Evolutionary conservation across 768 basidiomycete genomes (phyloP).

Genomic region (Rhodotorula taiwanensis): DNA sequence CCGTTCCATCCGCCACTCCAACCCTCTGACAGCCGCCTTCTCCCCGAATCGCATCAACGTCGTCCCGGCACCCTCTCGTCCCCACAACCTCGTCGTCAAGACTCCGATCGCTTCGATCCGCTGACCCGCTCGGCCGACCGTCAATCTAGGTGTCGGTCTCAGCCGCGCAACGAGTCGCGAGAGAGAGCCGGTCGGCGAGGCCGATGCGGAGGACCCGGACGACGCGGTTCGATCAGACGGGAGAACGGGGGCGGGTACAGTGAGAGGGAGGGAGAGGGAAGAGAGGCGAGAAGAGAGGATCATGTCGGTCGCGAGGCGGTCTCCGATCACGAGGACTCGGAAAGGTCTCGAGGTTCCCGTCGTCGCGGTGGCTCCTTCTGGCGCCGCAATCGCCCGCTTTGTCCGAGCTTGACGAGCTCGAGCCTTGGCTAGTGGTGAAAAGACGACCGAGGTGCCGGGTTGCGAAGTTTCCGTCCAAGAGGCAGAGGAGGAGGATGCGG

Average conservation of each 20-base stretch:
- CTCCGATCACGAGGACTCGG: constrained; percentile 76
- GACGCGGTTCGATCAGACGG: constrained; percentile 67
- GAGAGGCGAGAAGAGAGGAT: constrained; percentile 73
- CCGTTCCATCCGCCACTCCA: not conserved
- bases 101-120: constrained; percentile 24
- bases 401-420: not conserved
- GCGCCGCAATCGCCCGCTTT: too few species aligned
- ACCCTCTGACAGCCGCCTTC: constrained; percentile 8
- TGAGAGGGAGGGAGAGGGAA: constrained; percentile 48
- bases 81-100: constrained; percentile 41
- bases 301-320: constrained; percentile 85
- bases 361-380: not conserved
- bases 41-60: constrained; percentile 21
- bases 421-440: constrained; percentile 48
- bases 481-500: constrained; percentile 49
- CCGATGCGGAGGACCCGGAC: constrained; percentile 3
- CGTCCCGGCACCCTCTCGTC: constrained; percentile 29
- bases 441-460: constrained; percentile 34
- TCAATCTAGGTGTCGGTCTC: not conserved
- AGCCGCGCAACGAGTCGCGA: too few species aligned
- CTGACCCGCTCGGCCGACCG: not conserved
- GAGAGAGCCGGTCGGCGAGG: constrained; percentile 5
- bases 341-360: constrained; percentile 12
- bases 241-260: constrained; percentile 75
- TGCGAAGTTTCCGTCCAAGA: constrained; percentile 11